phyloP scores from a whole-genome alignment of 2,329 filamentous ascomycete species.

The Phaeoacremonium minimum region DNA sequence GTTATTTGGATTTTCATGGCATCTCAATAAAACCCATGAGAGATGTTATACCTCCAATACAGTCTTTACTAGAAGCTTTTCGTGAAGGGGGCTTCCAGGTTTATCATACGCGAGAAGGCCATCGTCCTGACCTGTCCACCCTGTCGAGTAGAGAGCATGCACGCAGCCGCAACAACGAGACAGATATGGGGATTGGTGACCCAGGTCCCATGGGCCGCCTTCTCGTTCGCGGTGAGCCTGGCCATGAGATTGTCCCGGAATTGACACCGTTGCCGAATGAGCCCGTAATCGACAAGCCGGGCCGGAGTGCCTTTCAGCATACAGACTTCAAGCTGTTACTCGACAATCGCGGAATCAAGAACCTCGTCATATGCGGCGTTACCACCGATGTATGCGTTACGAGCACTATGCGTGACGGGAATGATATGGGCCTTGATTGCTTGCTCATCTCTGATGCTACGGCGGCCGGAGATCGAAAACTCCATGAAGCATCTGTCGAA shows the following conservation, averaged over 20 bases:
- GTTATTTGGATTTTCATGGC: slow-evolving; percentile 33
- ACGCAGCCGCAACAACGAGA: slow-evolving; percentile 46
- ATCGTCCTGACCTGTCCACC: slow-evolving; percentile 14
- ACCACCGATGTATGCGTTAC: slow-evolving; percentile 29
- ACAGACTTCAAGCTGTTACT: slow-evolving; percentile 26
- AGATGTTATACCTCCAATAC: slow-evolving; percentile 29
- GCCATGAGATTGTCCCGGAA: slow-evolving; percentile 51
- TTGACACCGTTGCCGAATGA: slow-evolving; percentile 18
- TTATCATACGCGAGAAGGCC: neutral
- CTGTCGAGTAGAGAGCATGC: slow-evolving; percentile 48
- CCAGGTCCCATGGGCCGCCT: slow-evolving; percentile 53
- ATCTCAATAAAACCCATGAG: slow-evolving; percentile 23
- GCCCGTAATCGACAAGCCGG: slow-evolving; percentile 26
- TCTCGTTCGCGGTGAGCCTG: slow-evolving; percentile 51
- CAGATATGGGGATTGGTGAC: slow-evolving; percentile 43
- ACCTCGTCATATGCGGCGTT: slow-evolving; percentile 24
- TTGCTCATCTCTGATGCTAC: slow-evolving; percentile 19
- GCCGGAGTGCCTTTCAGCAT: slow-evolving; percentile 29
- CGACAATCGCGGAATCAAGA: slow-evolving; percentile 21
- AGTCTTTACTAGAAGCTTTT: slow-evolving; percentile 24
- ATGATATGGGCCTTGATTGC: slow-evolving; percentile 7
- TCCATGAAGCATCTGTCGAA: slow-evolving; percentile 21
- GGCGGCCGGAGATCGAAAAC: slow-evolving; percentile 17
- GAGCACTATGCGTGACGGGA: slow-evolving; percentile 27
- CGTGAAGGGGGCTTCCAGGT: slow-evolving; percentile 11